Evolutionary conservation across 2,329 filamentous ascomycete species (phyloP).

Genomic region (Nothophaeocryptopus gaeumannii): DNA sequence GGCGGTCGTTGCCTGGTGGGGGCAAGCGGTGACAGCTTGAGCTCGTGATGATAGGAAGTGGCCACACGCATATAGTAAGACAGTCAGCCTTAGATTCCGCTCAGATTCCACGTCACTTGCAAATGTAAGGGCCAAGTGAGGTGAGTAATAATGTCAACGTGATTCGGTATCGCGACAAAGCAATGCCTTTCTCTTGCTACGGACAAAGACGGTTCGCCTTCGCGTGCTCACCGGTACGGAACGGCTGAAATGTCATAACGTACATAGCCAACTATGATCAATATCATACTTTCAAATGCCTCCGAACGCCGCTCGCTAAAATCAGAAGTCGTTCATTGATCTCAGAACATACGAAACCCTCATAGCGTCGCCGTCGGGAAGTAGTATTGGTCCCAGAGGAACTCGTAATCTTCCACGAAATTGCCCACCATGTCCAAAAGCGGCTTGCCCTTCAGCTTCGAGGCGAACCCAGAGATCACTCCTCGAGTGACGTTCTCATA

Average conservation of each 20-base stretch:
- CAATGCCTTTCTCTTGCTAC: neutral
- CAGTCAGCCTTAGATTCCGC: too few species aligned
- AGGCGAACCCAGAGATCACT: conserved; percentile 66
- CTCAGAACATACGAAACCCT: conserved; percentile 11
- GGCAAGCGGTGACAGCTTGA: too few species aligned
- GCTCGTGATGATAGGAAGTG: too few species aligned
- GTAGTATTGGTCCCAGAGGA: conserved; percentile 97
- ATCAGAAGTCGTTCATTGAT: conserved; percentile 6
- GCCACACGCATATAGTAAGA: too few species aligned
- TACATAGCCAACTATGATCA: neutral
- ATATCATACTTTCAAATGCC: neutral
- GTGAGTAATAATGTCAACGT: neutral
- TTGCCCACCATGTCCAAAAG: conserved; percentile 78
- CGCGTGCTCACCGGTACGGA: conserved; percentile 7
- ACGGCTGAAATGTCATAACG: conserved; percentile 3
- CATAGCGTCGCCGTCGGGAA: conserved; percentile 66
- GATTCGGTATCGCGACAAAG: neutral
- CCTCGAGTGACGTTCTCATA: conserved; percentile 83
- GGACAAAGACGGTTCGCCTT: conserved; percentile 9
- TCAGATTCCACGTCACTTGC: too few species aligned
- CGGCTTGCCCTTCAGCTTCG: conserved; percentile 67
- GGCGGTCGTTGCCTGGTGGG: neutral
- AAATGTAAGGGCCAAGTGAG: too few species aligned
- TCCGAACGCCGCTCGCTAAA: conserved; percentile 12
- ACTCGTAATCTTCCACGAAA: conserved; percentile 93